Evolutionary conservation across 176 grass and related monocot genomes (phyloP).

Genomic region (Rhynchospora tenuis): DNA sequence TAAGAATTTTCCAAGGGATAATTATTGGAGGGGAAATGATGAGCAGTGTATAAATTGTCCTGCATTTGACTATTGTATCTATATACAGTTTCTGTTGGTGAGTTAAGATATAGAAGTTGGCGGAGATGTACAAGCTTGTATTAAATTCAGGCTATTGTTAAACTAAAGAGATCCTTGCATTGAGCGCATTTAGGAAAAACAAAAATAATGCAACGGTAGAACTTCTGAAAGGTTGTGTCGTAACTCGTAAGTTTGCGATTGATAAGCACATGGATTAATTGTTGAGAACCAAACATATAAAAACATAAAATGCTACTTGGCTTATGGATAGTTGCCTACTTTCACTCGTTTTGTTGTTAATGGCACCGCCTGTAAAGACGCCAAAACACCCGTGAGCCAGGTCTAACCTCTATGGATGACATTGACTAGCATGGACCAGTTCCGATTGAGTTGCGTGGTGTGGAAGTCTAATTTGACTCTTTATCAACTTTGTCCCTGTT

Average conservation of each 20-base stretch:
- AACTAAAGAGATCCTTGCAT: neutral
- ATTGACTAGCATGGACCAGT: too few relatives aligned
- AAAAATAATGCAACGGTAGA: neutral
- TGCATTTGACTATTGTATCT: slow-evolving; percentile 14
- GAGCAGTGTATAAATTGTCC: slow-evolving; percentile 1
- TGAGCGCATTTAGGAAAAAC: neutral
- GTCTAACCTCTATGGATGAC: too few relatives aligned
- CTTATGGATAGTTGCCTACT: neutral
- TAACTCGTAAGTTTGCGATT: too few relatives aligned
- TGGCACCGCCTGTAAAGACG: neutral
- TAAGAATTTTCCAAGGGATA: slow-evolving; percentile 12
- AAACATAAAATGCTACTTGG: neutral
- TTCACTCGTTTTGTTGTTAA: neutral
- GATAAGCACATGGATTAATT: neutral
- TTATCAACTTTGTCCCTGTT: neutral
- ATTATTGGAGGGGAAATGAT: neutral
- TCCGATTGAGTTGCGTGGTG: neutral
- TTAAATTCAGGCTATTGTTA: neutral
- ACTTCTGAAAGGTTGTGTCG: neutral
- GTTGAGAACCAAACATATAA: neutral
- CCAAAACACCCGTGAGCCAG: too few relatives aligned
- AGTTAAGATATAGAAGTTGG: slow-evolving; percentile 14
- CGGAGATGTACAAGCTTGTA: neutral
- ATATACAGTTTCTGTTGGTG: slow-evolving; percentile 4
- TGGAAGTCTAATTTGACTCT: neutral